These are phyloP conservation scores for Cucurbita ficifolia DNA, from an alignment of 306 rosid genomes.

Conservation along the genomic window DNA sequence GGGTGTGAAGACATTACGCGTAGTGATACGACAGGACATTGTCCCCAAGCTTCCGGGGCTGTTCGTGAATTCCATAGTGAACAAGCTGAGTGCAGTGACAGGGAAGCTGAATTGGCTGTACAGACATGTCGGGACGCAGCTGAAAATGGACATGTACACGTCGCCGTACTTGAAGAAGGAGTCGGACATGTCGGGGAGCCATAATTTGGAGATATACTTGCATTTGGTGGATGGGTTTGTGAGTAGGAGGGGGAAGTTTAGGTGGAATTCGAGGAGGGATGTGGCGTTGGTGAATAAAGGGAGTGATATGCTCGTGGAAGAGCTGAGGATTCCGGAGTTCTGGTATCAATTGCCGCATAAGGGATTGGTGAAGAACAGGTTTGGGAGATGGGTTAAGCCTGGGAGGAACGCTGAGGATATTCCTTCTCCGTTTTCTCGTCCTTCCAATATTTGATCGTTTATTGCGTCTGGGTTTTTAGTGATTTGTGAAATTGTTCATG, in stretches of 20 bases:
- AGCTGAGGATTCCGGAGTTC: constrained; percentile 39
- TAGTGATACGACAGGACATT: constrained; percentile 38
- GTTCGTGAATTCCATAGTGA: constrained; percentile 32
- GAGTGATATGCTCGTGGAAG: constrained; percentile 44
- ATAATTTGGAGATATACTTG: constrained; percentile 49
- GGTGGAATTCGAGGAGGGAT: constrained; percentile 31
- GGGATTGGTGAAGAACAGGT: constrained; percentile 40
- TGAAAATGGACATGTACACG: constrained; percentile 32
- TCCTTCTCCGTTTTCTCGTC: constrained; percentile 28
- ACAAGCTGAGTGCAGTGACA: constrained; percentile 23
- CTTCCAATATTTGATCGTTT: not conserved
- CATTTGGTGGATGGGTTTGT: constrained; percentile 55
- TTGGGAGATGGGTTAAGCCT: constrained; percentile 74
- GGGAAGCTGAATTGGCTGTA: constrained; percentile 44
- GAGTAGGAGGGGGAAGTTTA: not conserved
- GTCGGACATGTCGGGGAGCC: constrained; percentile 31
- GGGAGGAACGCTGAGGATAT: constrained; percentile 39
- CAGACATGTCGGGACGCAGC: constrained; percentile 35
- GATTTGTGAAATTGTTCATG: too few species aligned
- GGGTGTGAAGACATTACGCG: constrained; percentile 32
- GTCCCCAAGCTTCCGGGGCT: constrained; percentile 47
- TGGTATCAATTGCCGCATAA: constrained; percentile 57
- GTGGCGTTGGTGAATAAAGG: constrained; percentile 54
- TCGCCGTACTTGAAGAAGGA: constrained; percentile 44
- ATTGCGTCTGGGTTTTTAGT: too few species aligned